Evolutionary conservation across 2,329 filamentous ascomycete genomes (phyloP).

Genomic region (Aotearoamyces nothofagi): DNA sequence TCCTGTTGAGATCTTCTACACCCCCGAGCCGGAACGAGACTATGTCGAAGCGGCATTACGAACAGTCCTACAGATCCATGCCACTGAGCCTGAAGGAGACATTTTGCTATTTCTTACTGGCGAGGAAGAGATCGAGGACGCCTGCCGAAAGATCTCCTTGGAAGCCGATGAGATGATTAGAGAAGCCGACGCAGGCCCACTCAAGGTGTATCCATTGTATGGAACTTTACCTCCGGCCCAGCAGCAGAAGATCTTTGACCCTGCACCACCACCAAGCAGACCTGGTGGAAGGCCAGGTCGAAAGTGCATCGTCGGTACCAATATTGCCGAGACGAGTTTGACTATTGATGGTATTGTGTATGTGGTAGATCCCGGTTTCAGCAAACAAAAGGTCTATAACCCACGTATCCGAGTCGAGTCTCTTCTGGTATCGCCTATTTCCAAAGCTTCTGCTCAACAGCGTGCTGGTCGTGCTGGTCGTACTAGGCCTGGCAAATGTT

Average conservation of each 20-base stretch:
- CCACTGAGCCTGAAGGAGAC: constrained; percentile 81
- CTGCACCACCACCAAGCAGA: constrained; percentile 58
- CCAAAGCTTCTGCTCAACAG: constrained; percentile 93
- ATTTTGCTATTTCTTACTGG: constrained; percentile 90
- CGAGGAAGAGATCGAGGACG: constrained; percentile 97
- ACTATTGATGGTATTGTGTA: constrained; percentile 99
- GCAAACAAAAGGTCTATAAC: constrained; percentile 99
- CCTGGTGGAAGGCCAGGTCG: constrained; percentile 75
- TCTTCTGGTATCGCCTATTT: constrained; percentile 92
- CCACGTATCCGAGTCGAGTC: constrained; percentile 93
- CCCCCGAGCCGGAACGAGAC: constrained; percentile 85
- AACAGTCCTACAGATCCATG: constrained; percentile 93
- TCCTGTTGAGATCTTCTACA: constrained; percentile 97
- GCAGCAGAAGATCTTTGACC: constrained; percentile 91
- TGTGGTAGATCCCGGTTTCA: constrained; percentile 97
- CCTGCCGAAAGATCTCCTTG: constrained; percentile 76
- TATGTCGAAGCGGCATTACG: constrained; percentile 92
- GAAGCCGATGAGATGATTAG: constrained; percentile 85
- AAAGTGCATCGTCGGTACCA: constrained; percentile 89
- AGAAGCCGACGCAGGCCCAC: constrained; percentile 80
- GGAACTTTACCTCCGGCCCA: constrained; percentile 83
- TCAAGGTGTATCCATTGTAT: constrained; percentile 87
- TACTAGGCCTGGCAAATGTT: constrained; percentile 96
- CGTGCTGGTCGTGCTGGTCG: constrained; percentile 97
- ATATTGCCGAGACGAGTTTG: constrained; percentile 94